phyloP scores from a whole-genome alignment of 345 rosid species.

The Ceriops zippeliana region DNA sequence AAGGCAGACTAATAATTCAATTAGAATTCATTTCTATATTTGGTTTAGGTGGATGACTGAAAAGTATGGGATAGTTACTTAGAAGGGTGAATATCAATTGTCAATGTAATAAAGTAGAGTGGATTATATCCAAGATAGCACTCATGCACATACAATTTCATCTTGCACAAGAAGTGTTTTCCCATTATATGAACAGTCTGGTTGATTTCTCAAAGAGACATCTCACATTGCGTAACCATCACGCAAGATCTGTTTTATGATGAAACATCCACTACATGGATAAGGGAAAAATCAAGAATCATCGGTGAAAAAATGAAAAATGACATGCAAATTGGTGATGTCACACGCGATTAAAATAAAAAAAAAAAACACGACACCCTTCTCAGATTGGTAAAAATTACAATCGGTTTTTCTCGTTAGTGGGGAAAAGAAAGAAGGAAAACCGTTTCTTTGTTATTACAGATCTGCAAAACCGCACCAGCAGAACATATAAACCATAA shows the following conservation, averaged over 20 bases:
- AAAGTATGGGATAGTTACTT: no score
- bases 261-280: background rate
- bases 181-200: background rate
- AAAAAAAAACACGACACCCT: background rate
- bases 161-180: background rate
- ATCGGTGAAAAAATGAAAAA: background rate
- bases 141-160: background rate
- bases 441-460: background rate
- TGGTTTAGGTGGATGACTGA: no score
- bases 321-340: background rate
- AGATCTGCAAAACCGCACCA: constrained; percentile 5
- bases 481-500: background rate
- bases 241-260: constrained; percentile 12
- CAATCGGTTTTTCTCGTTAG: no score
- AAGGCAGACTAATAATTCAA: no score
- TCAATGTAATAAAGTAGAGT: no score
- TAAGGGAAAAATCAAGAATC: background rate
- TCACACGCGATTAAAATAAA: background rate
- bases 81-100: no score
- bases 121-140: no score
- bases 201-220: constrained; percentile 14
- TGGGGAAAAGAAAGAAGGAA: background rate
- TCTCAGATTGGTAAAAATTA: background rate
- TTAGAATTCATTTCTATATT: no score
- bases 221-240: constrained; percentile 21